Evolutionary conservation across 2,329 filamentous ascomycete species (phyloP).

Genomic region (Hymenotorrendiella dingleyae): DNA sequence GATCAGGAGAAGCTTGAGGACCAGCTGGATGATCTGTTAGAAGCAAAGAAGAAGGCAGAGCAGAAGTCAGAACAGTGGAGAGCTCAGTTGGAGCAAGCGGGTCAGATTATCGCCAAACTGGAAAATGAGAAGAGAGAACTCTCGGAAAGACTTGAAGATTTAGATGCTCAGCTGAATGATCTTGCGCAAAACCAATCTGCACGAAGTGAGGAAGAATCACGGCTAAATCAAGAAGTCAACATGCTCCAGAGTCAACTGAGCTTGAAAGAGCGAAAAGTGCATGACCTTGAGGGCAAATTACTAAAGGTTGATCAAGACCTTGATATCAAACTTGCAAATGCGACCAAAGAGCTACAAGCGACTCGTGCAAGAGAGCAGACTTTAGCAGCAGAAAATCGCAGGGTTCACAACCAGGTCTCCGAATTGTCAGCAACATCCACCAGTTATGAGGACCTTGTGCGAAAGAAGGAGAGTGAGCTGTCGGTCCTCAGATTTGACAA

Average conservation of each 20-base stretch:
- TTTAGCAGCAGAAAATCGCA: slow-evolving; percentile 71
- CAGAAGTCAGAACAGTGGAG: slow-evolving; percentile 75
- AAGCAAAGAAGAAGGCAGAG: slow-evolving; percentile 83
- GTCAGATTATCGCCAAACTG: slow-evolving; percentile 74
- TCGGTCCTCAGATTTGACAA: slow-evolving; percentile 78
- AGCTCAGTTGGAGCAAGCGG: slow-evolving; percentile 84
- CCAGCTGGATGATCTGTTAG: slow-evolving; percentile 81
- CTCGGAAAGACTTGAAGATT: slow-evolving; percentile 56
- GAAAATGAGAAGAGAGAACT: slow-evolving; percentile 82
- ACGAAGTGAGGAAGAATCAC: slow-evolving; percentile 69
- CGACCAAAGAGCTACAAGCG: slow-evolving; percentile 73
- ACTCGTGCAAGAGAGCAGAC: slow-evolving; percentile 70
- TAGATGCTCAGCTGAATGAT: slow-evolving; percentile 67
- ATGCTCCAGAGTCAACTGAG: slow-evolving; percentile 87
- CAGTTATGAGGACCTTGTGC: slow-evolving; percentile 89
- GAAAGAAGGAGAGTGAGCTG: slow-evolving; percentile 90
- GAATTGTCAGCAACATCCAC: slow-evolving; percentile 88
- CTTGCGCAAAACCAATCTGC: slow-evolving; percentile 66
- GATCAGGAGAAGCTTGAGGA: slow-evolving; percentile 94
- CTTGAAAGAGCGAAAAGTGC: slow-evolving; percentile 82
- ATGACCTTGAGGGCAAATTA: slow-evolving; percentile 79
- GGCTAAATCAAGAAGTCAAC: slow-evolving; percentile 75
- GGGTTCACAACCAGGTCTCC: slow-evolving; percentile 77
- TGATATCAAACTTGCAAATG: slow-evolving; percentile 72
- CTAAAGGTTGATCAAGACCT: slow-evolving; percentile 83